These are phyloP conservation scores for Exophiala phaeomuriformis DNA, from an alignment of 2,329 filamentous ascomycete species.

Conservation along the genomic window DNA sequence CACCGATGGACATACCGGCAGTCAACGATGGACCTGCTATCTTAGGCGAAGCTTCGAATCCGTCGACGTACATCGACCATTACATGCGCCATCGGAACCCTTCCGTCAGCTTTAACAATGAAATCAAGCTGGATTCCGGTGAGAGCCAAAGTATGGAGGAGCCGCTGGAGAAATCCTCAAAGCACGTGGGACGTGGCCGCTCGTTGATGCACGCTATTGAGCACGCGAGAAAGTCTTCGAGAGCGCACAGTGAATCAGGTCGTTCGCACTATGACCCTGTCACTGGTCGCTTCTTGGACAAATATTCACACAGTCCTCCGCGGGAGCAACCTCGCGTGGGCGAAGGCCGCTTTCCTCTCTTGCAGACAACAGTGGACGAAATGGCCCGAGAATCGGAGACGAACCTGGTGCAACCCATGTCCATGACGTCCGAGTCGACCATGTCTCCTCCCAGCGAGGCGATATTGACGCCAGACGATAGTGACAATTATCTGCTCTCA, in stretches of 20 bases:
- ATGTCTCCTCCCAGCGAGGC: constrained; percentile 21
- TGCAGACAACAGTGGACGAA: constrained; percentile 27
- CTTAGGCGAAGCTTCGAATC: constrained; percentile 25
- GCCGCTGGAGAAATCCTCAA: constrained; percentile 33
- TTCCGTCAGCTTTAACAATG: constrained; percentile 39
- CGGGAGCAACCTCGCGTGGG: constrained; percentile 25
- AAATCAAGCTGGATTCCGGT: constrained; percentile 37
- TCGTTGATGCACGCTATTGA: constrained; percentile 17
- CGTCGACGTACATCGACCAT: constrained; percentile 29
- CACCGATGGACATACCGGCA: constrained; percentile 41
- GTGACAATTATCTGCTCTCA: constrained; percentile 13
- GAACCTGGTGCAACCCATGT: constrained; percentile 14
- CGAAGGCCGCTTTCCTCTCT: constrained; percentile 25
- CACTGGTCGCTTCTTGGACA: constrained; percentile 23
- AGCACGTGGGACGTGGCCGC: constrained; percentile 21
- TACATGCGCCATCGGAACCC: constrained; percentile 37
- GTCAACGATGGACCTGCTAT: constrained; percentile 30
- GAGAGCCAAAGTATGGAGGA: constrained; percentile 35
- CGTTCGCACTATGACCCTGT: constrained; percentile 23
- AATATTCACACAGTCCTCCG: constrained; percentile 22
- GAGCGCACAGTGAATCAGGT: constrained; percentile 27
- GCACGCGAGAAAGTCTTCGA: constrained; percentile 9
- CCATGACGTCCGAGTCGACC: constrained; percentile 23
- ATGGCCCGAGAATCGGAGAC: constrained; percentile 24
- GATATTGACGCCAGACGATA: constrained; percentile 18